phyloP scores from a whole-genome alignment of 208 protist species.

The Wallacemonas sp. region DNA sequence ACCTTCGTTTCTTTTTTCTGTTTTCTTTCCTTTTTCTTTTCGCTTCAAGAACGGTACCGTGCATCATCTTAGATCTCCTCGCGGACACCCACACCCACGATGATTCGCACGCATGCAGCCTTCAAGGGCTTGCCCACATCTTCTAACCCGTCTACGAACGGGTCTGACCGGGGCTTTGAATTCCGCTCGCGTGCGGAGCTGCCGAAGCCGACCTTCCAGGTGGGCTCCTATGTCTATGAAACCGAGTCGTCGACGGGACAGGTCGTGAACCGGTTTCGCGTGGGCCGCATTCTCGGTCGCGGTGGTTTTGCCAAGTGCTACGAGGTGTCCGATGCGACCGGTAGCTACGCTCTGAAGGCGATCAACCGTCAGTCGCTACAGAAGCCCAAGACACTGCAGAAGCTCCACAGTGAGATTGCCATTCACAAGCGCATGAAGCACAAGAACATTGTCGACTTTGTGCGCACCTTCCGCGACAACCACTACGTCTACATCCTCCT shows the following conservation, averaged over 20 bases:
- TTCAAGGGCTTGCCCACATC: not conserved
- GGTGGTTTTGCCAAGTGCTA: constrained; percentile 98
- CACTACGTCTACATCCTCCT: constrained; percentile 98
- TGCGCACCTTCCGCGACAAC: constrained; percentile 96
- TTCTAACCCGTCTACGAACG: not conserved
- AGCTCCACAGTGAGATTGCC: constrained; percentile 97
- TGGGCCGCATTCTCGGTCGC: constrained; percentile 76
- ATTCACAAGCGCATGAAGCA: constrained; percentile 97
- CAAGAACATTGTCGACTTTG: constrained; percentile 96
- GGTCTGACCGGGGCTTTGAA: not conserved
- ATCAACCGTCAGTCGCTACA: constrained; percentile 90
- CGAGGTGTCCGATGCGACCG: constrained; percentile 85
- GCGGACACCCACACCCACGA: not conserved
- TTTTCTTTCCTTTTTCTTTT: constrained; percentile 5
- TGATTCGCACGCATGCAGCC: constrained; percentile 3
- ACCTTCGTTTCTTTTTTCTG: not conserved
- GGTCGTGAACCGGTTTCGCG: constrained; percentile 49
- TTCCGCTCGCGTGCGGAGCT: constrained; percentile 16
- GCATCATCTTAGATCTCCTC: not conserved
- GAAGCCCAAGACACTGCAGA: constrained; percentile 94
- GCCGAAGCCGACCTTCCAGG: constrained; percentile 47
- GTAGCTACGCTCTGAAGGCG: constrained; percentile 94
- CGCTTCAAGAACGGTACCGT: not conserved
- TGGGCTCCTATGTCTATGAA: constrained; percentile 53
- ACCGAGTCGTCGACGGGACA: constrained; percentile 42